These are phyloP conservation scores for Pleurotus pulmonarius DNA, from an alignment of 768 basidiomycete genomes.

Conservation along the genomic window DNA sequence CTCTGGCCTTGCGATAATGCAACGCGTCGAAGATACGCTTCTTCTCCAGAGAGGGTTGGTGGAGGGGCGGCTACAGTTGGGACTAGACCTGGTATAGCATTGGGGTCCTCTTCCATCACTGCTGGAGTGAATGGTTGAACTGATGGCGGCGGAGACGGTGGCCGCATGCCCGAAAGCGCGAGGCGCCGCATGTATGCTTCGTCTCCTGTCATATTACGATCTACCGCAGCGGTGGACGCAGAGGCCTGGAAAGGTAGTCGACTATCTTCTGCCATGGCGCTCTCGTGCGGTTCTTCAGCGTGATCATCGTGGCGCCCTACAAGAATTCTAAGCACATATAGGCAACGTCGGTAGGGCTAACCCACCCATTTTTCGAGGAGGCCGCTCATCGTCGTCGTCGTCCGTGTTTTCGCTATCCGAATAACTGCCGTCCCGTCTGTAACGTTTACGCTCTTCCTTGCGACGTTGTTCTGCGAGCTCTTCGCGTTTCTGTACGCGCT, in stretches of 20 bases:
- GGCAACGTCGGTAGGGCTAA: constrained; percentile 21
- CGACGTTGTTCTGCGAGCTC: constrained; percentile 58
- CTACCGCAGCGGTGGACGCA: constrained; percentile 28
- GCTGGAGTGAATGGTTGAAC: constrained; percentile 5
- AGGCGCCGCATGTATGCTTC: constrained; percentile 75
- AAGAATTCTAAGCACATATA: background rate
- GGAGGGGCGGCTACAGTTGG: constrained; percentile 13
- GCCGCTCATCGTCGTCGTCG: constrained; percentile 63
- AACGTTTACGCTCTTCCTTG: constrained; percentile 54
- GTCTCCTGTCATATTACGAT: constrained; percentile 61
- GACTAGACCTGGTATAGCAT: constrained; percentile 17
- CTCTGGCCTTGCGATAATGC: constrained; percentile 44
- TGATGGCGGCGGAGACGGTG: constrained; percentile 13
- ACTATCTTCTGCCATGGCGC: constrained; percentile 54
- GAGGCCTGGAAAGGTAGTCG: background rate
- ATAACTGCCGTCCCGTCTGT: constrained; percentile 53
- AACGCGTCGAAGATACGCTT: constrained; percentile 61
- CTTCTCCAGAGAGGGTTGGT: constrained; percentile 53
- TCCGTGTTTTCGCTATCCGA: constrained; percentile 62
- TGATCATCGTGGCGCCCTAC: constrained; percentile 47
- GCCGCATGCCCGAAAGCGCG: constrained; percentile 49
- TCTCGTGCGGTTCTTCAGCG: constrained; percentile 34
- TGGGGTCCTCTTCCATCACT: constrained; percentile 16
- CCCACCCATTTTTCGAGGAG: constrained; percentile 70
- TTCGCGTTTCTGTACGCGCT: constrained; percentile 71